Percentiles rank a stretch among this genome's conserved stretches.
Conservation (phyloP, 2,329 filamentous ascomycete genomes). For the Huntiella omanensis region DNA sequence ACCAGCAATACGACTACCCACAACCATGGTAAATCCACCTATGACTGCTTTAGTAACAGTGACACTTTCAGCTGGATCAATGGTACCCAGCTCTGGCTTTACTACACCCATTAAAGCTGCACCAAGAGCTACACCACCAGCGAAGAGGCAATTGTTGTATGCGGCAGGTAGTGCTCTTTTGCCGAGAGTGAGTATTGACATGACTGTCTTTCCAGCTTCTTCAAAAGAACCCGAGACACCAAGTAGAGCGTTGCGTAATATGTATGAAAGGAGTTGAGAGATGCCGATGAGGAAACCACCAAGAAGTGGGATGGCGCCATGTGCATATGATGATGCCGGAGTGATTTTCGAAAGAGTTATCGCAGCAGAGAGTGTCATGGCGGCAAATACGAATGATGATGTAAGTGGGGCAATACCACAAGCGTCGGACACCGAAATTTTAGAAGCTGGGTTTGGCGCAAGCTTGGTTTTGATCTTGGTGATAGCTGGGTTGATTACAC, state of each 20-base stretch:
- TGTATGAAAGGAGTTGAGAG: constrained; percentile 37
- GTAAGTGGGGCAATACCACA: constrained; percentile 22
- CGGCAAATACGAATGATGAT: constrained; percentile 25
- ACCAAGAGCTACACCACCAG: constrained; percentile 29
- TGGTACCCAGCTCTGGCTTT: constrained; percentile 14
- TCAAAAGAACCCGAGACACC: constrained; percentile 45
- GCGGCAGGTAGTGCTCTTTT: constrained; percentile 16
- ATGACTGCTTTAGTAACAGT: constrained; percentile 23
- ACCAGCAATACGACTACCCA: constrained; percentile 43
- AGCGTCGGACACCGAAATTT: constrained; percentile 18
- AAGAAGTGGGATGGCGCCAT: constrained; percentile 25
- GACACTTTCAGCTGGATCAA: constrained; percentile 15
- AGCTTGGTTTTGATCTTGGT: neutral
- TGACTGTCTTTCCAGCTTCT: constrained; percentile 36
- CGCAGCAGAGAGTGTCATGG: constrained; percentile 23
- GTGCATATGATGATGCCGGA: constrained; percentile 16
- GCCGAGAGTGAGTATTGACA: constrained; percentile 21
- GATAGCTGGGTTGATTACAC: constrained; percentile 20
- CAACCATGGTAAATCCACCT: constrained; percentile 37
- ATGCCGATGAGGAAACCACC: constrained; percentile 40
- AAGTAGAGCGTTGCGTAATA: constrained; percentile 32
- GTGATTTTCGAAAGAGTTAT: constrained; percentile 17
- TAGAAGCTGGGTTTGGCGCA: neutral
- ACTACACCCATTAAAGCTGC: constrained; percentile 21
- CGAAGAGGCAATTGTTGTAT: constrained; percentile 31